These are phyloP conservation scores for Chimonanthus praecox DNA, from an alignment of 164 flowering plant species.

Conservation along the genomic window DNA sequence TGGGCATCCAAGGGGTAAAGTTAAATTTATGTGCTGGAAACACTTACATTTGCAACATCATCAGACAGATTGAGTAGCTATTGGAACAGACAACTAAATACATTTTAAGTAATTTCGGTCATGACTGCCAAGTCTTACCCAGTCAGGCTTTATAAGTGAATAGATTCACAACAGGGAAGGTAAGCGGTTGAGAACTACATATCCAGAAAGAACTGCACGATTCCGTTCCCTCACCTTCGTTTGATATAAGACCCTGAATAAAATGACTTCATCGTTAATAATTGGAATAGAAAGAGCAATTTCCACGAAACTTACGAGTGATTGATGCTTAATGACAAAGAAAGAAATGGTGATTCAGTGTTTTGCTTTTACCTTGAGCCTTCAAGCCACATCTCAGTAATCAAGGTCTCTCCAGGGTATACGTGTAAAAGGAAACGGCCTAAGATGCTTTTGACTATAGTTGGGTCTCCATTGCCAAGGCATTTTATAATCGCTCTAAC, in stretches of 20 bases:
- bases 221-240: conserved; percentile 79
- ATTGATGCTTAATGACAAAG: too few relatives aligned
- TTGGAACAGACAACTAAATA: not conserved
- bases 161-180: conserved; percentile 27
- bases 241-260: conserved; percentile 77
- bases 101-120: not conserved
- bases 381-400: conserved; percentile 94
- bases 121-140: not conserved
- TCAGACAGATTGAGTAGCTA: too few relatives aligned
- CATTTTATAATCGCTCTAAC: conserved; percentile 74
- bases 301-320: not conserved
- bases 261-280: not conserved
- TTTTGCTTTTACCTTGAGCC: conserved; percentile 43
- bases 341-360: too few relatives aligned
- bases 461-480: conserved; percentile 65
- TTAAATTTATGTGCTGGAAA: not conserved
- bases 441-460: conserved; percentile 52
- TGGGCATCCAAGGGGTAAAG: not conserved
- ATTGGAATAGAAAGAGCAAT: not conserved
- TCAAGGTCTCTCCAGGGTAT: conserved; percentile 84
- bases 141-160: not conserved
- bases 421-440: conserved; percentile 85
- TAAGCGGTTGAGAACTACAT: conserved; percentile 44
- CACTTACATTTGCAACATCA: too few relatives aligned
- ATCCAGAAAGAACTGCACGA: conserved; percentile 69